phyloP scores from a whole-genome alignment of 257 asterid genomes.

The Salvia hispanica region DNA sequence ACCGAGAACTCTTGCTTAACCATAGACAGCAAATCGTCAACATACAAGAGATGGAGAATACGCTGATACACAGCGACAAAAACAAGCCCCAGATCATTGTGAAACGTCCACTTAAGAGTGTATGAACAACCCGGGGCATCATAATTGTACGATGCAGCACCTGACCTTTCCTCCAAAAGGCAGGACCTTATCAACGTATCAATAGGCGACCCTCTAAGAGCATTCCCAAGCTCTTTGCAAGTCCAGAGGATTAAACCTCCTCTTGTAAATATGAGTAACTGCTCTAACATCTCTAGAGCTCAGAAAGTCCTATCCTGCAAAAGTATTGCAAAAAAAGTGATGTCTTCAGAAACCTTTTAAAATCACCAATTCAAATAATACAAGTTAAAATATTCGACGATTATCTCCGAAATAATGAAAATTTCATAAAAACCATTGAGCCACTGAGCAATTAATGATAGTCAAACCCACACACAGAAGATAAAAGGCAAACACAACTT shows the following conservation, averaged over 20 bases:
- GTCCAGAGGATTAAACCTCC: conserved; percentile 99
- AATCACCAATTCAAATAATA: not conserved
- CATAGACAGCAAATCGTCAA: conserved; percentile 85
- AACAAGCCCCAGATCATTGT: conserved; percentile 91
- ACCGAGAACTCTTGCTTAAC: conserved; percentile 74
- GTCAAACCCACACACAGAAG: not conserved
- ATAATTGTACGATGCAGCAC: conserved; percentile 80
- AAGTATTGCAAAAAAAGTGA: conserved; percentile 13
- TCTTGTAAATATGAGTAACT: conserved; percentile 84
- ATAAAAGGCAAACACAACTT: not conserved
- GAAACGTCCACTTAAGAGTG: conserved; percentile 96
- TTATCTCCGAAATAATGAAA: not conserved
- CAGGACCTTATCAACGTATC: conserved; percentile 89
- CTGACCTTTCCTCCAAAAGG: conserved; percentile 96
- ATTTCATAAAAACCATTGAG: not conserved
- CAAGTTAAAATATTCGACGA: not conserved
- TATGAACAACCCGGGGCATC: conserved; percentile 89
- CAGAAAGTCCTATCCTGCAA: conserved; percentile 44
- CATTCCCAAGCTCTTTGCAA: conserved; percentile 90
- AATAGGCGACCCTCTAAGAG: conserved; percentile 92
- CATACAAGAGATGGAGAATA: conserved; percentile 87
- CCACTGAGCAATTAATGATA: not conserved
- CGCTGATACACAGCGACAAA: conserved; percentile 96
- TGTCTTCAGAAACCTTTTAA: not conserved
- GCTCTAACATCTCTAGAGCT: conserved; percentile 73